Base-by-base conservation (phyloP, 2,329 filamentous ascomycete genomes). In the Trichoderma oligosporum region DNA sequence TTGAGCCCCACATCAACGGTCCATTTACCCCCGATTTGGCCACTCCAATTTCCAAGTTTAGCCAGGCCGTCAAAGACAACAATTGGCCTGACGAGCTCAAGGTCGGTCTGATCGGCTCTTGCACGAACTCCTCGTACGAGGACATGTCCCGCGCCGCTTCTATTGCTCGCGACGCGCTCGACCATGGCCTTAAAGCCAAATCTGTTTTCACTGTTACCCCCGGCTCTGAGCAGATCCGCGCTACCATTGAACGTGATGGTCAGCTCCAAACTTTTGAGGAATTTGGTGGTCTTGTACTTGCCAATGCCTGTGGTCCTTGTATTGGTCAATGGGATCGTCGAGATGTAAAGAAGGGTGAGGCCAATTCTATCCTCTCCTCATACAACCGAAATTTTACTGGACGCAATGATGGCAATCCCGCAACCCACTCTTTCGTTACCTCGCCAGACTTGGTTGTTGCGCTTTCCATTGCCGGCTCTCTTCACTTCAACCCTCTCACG, bases 301-400 rank as follows among this genome's bases (percentile, higher is more conserved):
- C 93, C 68, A 97, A 97, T 74, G 93, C 94, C 62, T 97, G 94
- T 72, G 93, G 88, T 67, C 88, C 89, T 66, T 94, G 89, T 78
- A 92, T 95, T 73, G 91, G 90, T 59, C 93, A 97, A 77, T 97
- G 94, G 94, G 91, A 97, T 71, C 88, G 94, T 66, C 81, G 79
- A 64, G 93, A 97, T 67, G 91, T 97, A 57, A 88, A 92, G 83
- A 97, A 97, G 85, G 93, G 93, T 65, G 86, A 89, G 67, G 80
- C 91, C 69, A 99, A 99, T 86, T 95, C 91, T 6, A 99, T 99
- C 74, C 81, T 99, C 73, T 97, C 92, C 45, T 97, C 94, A 25
- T 99, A 97, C 87, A 99, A 99, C 88, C 91, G 94, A 77, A 97
- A 99, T 86, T 97, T 99, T 81, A 97, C 93, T 61, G 93, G 93